Evolutionary conservation across 2,329 filamentous ascomycete species (phyloP), one percentile per base, ranked within the genome.

Genomic region (Apiospora saccharicola): DNA sequence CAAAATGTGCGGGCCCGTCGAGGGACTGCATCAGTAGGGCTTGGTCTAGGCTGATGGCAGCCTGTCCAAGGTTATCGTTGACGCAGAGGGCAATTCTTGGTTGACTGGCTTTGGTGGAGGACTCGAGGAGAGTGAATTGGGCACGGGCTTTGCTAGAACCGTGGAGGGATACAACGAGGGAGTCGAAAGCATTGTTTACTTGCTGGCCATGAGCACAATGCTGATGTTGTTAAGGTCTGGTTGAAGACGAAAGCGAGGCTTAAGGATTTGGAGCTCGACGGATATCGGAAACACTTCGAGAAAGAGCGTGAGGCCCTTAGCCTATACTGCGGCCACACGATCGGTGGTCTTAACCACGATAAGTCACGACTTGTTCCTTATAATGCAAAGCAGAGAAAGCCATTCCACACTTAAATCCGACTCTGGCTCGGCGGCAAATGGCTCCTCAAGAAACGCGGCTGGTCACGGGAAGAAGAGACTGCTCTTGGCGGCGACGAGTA

Each of bases 281-380:
- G 13, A 49, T 77, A 77, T 67, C 75, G 77, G 10, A 73, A 78
- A 43, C 84, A 85, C 70, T 76, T 86, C 49, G 73, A 77, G 46
- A 78, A 79, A 43, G 83, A 85, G 74, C 78, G 77, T 26, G 74
- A 76, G 64, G 78, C 81, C 49, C 78, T 78, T 0, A 75, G 76
- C 12, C 75, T 76, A 7, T 70, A 77, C 7, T 86, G 85, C 75
- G 80, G 79, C 7, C 86, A 85, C 75, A 82, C 86, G 24, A 80
- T 81, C 1, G 86, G 83, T 41, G 76, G 79, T 3, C 77, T 86
- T 14, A 85, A 86, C 74, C 82, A 81, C 73, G 83, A 84, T 72
- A 86, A 86, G 73, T 84, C 85, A 70, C 85, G 83, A 71, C 79
- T 87, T 10, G 85, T 86, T 1, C 85, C 85, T 0, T 80, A 82